Base-by-base conservation (phyloP, 192 early-diverging fungal species). In the Coemansia umbellata region DNA sequence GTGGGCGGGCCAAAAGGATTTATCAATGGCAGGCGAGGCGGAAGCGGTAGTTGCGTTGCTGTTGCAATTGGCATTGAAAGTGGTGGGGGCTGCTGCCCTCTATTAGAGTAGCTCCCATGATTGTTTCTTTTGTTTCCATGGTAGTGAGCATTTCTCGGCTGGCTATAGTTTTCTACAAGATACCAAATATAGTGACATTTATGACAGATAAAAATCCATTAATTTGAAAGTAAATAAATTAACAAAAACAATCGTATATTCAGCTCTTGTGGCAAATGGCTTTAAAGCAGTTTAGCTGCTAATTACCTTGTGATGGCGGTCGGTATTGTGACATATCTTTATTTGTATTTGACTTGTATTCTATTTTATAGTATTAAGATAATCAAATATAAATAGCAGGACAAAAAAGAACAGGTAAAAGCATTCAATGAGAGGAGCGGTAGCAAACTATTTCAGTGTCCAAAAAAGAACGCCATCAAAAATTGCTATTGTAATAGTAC, bases 251-350 rank as follows among this genome's bases (percentile, higher is more conserved):
- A 56, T 13, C 4, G 21, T 10, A 4, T 4, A 36, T 23, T 17
- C 31, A 30, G 4, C n/a, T 10, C 5, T 15, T 14, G 44, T 1
- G 14, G 7, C 9, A 36, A 35, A 24, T 1, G 14, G 18, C 35
- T 31, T 23, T 28, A n/a, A n/a, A n/a, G n/a, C n/a, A n/a, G n/a
- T 35, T 35, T 35, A 35, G 10, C n/a, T 9, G n/a, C 4, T 13
- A 53, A 44, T 18, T 66, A 43, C 58, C 69, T 27, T 56, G 49
- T 2, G 69, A 62, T 11, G 69, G 69, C 15, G 69, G 69, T 14
- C 55, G 56, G 54, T 73, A 73, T 33, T 58, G 44, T 8, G 68
- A 52, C 68, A 71, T 71, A 17, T 35, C 7, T 6, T 37, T 37
- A 11, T 22, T 33, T 19, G n/a, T n/a, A n/a, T n/a, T n/a, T n/a